These are phyloP conservation scores for Starmera amethionina DNA, from an alignment of 805 yeast species.

Conservation along the genomic window DNA sequence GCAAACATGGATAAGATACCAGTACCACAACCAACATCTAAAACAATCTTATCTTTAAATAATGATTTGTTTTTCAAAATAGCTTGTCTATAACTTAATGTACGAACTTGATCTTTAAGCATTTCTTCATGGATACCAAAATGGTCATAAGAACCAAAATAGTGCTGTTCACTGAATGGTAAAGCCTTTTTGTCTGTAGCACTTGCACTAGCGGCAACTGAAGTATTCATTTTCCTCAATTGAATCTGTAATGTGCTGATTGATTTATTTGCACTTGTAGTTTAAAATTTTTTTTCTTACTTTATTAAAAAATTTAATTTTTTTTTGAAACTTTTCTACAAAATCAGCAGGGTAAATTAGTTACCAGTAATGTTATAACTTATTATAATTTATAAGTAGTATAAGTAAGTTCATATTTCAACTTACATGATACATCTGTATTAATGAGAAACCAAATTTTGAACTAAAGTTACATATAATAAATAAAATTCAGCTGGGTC, in stretches of 20 bases:
- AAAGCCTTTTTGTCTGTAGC: constrained; percentile 62
- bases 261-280: background rate
- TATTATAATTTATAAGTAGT: too few relatives aligned
- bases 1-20: constrained; percentile 98
- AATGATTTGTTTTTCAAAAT: constrained; percentile 81
- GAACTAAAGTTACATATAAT: too few relatives aligned
- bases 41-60: constrained; percentile 86
- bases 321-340: background rate
- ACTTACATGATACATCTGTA: too few relatives aligned
- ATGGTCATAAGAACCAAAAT: constrained; percentile 92
- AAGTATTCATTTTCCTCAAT: too few relatives aligned
- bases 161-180: constrained; percentile 79
- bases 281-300: background rate
- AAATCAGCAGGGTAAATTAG: background rate
- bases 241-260: background rate
- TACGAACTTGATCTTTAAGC: constrained; percentile 93
- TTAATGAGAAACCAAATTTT: too few relatives aligned
- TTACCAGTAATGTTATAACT: too few relatives aligned
- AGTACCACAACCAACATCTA: constrained; percentile 99
- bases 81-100: constrained; percentile 85
- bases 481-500: background rate
- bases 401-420: too few relatives aligned
- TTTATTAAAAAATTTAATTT: background rate
- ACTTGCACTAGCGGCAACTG: constrained; percentile 22
- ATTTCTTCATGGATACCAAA: constrained; percentile 98